These are phyloP conservation scores for Pelargonium citronellum DNA, from an alignment of 441 rosid genomes.

Conservation along the genomic window DNA sequence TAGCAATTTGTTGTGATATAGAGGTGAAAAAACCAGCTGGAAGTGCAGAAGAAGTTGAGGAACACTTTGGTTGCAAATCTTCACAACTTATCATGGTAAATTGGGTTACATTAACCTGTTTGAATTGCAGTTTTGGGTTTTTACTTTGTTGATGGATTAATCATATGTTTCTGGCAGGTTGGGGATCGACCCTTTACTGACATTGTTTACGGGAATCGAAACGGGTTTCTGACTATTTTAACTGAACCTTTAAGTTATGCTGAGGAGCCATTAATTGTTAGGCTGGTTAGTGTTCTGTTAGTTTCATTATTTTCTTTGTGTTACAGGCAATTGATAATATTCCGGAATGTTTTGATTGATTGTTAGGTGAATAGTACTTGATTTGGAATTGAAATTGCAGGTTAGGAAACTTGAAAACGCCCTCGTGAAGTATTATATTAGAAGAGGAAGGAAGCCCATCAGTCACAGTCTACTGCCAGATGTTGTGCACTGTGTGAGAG, in stretches of 20 bases:
- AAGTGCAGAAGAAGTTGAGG: slow-evolving; percentile 87
- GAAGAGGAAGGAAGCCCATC: slow-evolving; percentile 62
- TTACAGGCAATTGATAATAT: background rate
- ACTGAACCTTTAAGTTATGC: slow-evolving; percentile 69
- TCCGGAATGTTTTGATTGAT: slow-evolving; percentile 2
- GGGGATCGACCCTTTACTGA: slow-evolving; percentile 98
- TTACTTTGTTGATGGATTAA: background rate
- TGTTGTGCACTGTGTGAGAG: slow-evolving; percentile 46
- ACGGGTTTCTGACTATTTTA: slow-evolving; percentile 72
- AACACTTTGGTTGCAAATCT: slow-evolving; percentile 79
- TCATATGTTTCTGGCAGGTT: slow-evolving; percentile 47
- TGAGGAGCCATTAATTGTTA: slow-evolving; percentile 87
- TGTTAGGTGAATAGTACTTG: background rate
- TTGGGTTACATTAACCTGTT: slow-evolving; percentile 19
- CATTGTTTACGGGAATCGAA: slow-evolving; percentile 76
- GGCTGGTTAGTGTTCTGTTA: slow-evolving; percentile 58
- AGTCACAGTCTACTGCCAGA: slow-evolving; percentile 56
- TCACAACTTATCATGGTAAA: slow-evolving; percentile 80
- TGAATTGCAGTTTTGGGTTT: slow-evolving; percentile 11
- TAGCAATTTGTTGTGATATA: slow-evolving; percentile 18
- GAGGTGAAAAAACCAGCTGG: slow-evolving; percentile 97
- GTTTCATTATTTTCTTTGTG: slow-evolving; percentile 10
- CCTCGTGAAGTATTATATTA: slow-evolving; percentile 51
- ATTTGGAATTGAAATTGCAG: slow-evolving; percentile 25
- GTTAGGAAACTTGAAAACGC: slow-evolving; percentile 70